Evolutionary conservation across 1,139 yeast species (phyloP), one percentile per base, ranked within the genome.

Genomic region (Debaryomycetaceae sp.): DNA sequence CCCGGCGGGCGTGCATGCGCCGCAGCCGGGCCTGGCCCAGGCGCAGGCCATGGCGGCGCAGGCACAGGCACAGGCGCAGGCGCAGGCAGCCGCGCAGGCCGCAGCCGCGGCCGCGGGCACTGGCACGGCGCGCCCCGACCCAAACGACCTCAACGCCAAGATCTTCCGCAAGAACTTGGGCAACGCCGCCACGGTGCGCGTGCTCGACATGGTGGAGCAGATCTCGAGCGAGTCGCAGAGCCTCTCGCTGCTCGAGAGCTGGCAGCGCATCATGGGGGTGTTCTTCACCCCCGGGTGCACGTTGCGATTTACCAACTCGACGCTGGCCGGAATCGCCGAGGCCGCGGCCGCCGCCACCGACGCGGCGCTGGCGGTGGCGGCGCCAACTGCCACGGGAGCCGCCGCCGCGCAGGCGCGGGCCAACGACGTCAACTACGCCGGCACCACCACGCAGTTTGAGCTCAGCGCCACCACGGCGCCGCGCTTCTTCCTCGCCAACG

Each of bases 401-500:
- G 70, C 79, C 41, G 67, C 68, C 29, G 63, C 81, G 0, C 62
- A 74, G 23, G 66, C 75, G 21, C 58, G 67, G 27, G 61, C 73
- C n/a, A 76, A 80, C 1, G 25, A 27, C 13, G 32, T 27, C 14
- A 16, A 14, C 18, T 23, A 21, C 7, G 16, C 16, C n/a, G 29
- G 34, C 14, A 22, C 26, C 14, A 10, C 14, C 8, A 62, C 78
- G 36, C 78, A 71, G 40, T 83, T 76, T 51, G 89, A 79, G 37
- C 66, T 86, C 18, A 73, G 78, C 8, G 66, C 73, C 5, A 66
- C 77, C 3, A 69, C 85, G 2, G 71, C 85, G n/a, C 85, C 94
- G 1, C 57, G 82, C 32, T 73, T 82, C 38, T 70, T 79, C 41
- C 67, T 68, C 29, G 63, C 81, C 0, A 62, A 74, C 23, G 66